Conservation (phyloP, 176 grass and related monocot species). For the Aegilops speltoides region DNA sequence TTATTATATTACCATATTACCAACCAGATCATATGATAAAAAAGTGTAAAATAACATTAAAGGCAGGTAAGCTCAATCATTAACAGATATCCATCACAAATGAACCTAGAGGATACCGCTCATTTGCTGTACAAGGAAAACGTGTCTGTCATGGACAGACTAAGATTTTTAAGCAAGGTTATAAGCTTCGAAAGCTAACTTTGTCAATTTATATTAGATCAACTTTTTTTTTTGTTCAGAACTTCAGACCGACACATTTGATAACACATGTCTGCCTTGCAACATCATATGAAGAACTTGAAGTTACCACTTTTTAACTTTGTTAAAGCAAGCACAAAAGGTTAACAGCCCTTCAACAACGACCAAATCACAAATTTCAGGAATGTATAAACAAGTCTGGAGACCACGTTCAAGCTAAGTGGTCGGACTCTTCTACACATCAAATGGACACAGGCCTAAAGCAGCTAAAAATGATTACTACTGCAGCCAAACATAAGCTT, state of each 20-base stretch:
- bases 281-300: background rate
- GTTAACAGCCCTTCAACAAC: background rate
- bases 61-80: background rate
- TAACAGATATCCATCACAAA: background rate
- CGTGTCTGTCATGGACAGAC: background rate
- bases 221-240: background rate
- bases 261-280: background rate
- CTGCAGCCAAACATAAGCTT: background rate
- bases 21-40: background rate
- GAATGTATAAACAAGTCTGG: background rate
- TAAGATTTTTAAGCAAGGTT: slow-evolving; percentile 9
- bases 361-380: background rate
- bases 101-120: background rate
- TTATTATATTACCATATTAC: slow-evolving; percentile 4
- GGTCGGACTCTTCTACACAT: background rate
- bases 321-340: slow-evolving; percentile 5
- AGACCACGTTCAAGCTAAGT: slow-evolving; percentile 10
- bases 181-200: background rate
- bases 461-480: background rate
- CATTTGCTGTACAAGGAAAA: slow-evolving; percentile 7
- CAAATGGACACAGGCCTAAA: background rate
- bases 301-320: background rate
- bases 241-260: background rate
- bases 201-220: background rate
- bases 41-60: slow-evolving; percentile 5